Conservation (phyloP, 225 moss, liverwort and hornwort species). For the Thuidium tamariscinum region DNA sequence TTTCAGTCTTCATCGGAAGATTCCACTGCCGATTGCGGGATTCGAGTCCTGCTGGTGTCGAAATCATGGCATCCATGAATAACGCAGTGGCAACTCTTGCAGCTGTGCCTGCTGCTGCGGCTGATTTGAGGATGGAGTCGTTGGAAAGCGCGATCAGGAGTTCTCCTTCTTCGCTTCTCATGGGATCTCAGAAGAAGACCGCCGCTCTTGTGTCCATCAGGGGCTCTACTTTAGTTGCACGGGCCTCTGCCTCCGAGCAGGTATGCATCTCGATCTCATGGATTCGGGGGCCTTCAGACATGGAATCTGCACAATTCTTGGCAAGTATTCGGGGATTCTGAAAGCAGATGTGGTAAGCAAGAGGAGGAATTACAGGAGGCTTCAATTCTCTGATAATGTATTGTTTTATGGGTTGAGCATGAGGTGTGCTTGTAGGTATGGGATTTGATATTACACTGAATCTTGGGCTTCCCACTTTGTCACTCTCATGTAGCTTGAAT, state of each 20-base stretch:
- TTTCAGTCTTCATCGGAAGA: too few relatives aligned
- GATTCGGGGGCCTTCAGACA: not conserved
- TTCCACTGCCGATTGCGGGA: not conserved
- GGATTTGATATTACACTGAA: not conserved
- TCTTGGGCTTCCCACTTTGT: not conserved
- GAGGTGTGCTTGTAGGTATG: not conserved
- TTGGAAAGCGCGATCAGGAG: not conserved
- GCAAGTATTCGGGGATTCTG: not conserved
- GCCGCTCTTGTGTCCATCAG: not conserved
- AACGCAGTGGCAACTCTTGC: not conserved
- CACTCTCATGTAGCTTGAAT: not conserved
- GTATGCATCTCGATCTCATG: not conserved
- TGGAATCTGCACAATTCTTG: not conserved
- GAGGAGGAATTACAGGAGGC: not conserved
- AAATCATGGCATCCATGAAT: conserved; percentile 14
- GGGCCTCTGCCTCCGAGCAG: conserved; percentile 9
- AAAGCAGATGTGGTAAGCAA: not conserved
- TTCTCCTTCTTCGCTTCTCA: not conserved
- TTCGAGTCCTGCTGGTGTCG: not conserved
- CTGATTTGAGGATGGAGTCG: conserved; percentile 1
- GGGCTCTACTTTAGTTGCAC: not conserved
- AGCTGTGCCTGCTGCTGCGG: conserved; percentile 8
- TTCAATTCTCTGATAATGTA: not conserved
- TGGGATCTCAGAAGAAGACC: not conserved
- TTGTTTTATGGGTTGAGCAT: not conserved